Base-by-base conservation (phyloP, 2,329 filamentous ascomycete genomes). In the Lachnellula hyalina region DNA sequence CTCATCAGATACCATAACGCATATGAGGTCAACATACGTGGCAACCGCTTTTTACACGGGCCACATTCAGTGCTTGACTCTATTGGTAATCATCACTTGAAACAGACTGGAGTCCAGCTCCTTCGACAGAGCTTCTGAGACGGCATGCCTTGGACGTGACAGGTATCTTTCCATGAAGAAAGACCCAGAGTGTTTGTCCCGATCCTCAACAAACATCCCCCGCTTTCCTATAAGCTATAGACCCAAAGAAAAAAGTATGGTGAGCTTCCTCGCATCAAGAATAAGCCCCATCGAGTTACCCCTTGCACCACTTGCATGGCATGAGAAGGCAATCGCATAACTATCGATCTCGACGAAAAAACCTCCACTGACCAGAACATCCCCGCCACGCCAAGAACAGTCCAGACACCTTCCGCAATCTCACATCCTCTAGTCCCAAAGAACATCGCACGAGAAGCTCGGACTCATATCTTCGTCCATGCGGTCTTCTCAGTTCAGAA, bases 231-330 rank as follows among this genome's bases (percentile, higher is more conserved):
- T 77, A 78, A 79, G 75, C 74, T 77, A 77, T 73, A 74, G 75
- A 77, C 73, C 72, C 72, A 61, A 66, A 68, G 66, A 75, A 74
- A 73, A 74, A 74, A 61, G 25, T 73, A 72, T 19, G 59, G 36
- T 66, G 69, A 67, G 81, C 88, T 87, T 32, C 88, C 90, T 96
- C 91, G 92, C 88, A 82, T 91, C 93, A 88, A 96, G 90, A 96
- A 96, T 97, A 91, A 96, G 93, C 93, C 93, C 93, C 93, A 96
- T 97, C 91, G 92, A 96, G 93, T 97, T 95, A 96, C 89, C 80
- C 75, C 72, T 70, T 69, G 63, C 62, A 57, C 67, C 65, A 65
- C 63, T 61, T 57, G 61, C 66, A 68, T 64, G 60, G 56, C 25
- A 57, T 41, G 58, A 71, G 28, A 75, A 70, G 76, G 89, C 90